Base-by-base conservation (phyloP, 2,329 filamentous ascomycete genomes). In the Emericellopsis atlantica region DNA sequence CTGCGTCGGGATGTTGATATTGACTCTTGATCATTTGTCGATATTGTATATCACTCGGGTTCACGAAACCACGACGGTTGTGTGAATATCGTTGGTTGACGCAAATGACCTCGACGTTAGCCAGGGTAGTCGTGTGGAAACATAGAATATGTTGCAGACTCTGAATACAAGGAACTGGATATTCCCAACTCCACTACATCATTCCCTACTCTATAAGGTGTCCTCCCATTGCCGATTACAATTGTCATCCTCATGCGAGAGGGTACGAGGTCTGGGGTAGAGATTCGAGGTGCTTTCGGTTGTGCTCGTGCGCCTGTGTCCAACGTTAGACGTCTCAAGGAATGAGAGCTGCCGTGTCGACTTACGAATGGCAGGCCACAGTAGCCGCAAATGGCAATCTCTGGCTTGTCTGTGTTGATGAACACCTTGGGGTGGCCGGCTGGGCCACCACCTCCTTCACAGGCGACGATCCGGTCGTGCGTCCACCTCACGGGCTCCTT, bases 341-440 rank as follows among this genome's bases (percentile, higher is more conserved):
- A 6, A 6, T 12, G 26, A 29, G 26, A 29, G 26, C 26, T 6
- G 8, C 9, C n/a, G n/a, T 21, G 32, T 14, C 24, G 41, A 64
- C 89, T 59, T 74, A 96, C 92, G 60, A 81, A 98, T 52, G 92
- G 92, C 50, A 92, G 61, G 40, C 92, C 92, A 60, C 92, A 98
- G 70, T 98, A 98, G 56, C 75, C 81, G 72, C 92, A 98, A 59
- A 71, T 70, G 63, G 78, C 77, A 54, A 98, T 95, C 70, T 96
- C 81, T 35, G 92, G 85, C 73, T 95, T 96, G 66, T 98, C 92
- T 50, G 84, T 81, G 67, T 98, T 98, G 76, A 98, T 98, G 62
- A 88, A 98, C 65, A 98, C 83, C 56, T 78, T 77, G 39, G 92
- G 92, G 62, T 98, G 92, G 35, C 92, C 92, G 42, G 85, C 69